Conservation (phyloP, 2,329 filamentous ascomycete genomes). For the Aschersonia sp. region DNA sequence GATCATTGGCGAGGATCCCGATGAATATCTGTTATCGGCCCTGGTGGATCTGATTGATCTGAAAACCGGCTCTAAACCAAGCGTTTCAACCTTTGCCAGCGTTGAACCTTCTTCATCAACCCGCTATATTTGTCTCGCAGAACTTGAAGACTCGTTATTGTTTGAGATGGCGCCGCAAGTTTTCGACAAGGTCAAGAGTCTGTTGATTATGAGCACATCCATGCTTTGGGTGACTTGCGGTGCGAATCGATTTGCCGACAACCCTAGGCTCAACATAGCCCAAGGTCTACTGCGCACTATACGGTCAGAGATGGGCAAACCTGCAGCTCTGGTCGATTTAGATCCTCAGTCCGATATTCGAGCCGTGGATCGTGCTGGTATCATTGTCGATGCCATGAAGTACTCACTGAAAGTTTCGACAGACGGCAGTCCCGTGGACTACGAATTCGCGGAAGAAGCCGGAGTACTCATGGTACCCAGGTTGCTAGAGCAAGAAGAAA, state of each 20-base stretch:
- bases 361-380: constrained; percentile 13
- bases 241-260: constrained; percentile 19
- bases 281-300: constrained; percentile 29
- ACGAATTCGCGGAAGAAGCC: constrained; percentile 14
- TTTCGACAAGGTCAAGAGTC: constrained; percentile 22
- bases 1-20: not conserved
- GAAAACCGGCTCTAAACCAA: constrained; percentile 9
- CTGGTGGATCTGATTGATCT: constrained; percentile 1
- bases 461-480: constrained; percentile 15
- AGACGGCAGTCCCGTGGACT: constrained; percentile 10
- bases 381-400: constrained; percentile 15
- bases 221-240: constrained; percentile 25
- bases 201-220: constrained; percentile 20
- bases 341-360: constrained; percentile 20
- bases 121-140: constrained; percentile 25
- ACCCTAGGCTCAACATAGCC: constrained; percentile 27
- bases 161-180: constrained; percentile 20
- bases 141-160: constrained; percentile 29
- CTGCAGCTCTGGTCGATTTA: constrained; percentile 30
- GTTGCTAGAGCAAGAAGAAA: constrained; percentile 10
- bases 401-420: constrained; percentile 7
- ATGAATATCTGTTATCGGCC: not conserved
- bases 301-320: constrained; percentile 29
- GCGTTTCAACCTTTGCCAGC: constrained; percentile 5
- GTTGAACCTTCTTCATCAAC: constrained; percentile 5